Evolutionary conservation across 2,329 filamentous ascomycete species (phyloP), one percentile per base, ranked within the genome.

Genomic region (Phialophora macrospora): DNA sequence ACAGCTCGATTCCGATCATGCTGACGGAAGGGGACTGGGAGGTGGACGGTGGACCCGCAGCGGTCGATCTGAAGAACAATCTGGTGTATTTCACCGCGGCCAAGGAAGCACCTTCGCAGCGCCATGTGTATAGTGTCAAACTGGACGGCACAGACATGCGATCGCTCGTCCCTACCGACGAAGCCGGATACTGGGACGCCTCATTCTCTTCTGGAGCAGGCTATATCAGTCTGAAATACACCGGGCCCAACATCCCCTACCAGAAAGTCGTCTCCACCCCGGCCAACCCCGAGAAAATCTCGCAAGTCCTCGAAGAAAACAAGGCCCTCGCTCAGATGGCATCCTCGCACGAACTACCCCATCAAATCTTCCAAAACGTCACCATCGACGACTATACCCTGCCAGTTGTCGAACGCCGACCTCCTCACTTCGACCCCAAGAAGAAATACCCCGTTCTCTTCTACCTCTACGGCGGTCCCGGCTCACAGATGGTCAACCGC

Each of bases 1-100:
- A 98, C 72, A 93, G 88, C 72, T 82, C 90, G 0, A 82, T 90
- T n/a, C 93, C 95, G 5, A 80, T 91, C 55, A 87, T 96, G 82
- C 86, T 99, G 48, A 99, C 95, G 0, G 88, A 90, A 44, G 95
- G 95, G 4, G 77, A 89, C 34, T 99, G 94, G 93, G 96, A 99
- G 77, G 94, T 99, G 0, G 91, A 92, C 3, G 83, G 90, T 60
- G 92, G 90, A 0, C 92, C 94, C 0, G 91, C 92, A 1, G 90
- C 91, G 0, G 85, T 99, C 26, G 94, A 98, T 75, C 79, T 97
- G 46, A 85, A 87, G 71, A 90, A 90, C 70, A 96, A 96, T 73
- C 78, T 96, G 8, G 93, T 97, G 12, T 99, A 99, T 77, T 98
- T 97, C 74, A 82, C 93, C 57, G 89, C 88, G 1, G 95, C 95